Base-by-base conservation (phyloP, 2,329 filamentous ascomycete species). In the Cladosporium sp. region DNA sequence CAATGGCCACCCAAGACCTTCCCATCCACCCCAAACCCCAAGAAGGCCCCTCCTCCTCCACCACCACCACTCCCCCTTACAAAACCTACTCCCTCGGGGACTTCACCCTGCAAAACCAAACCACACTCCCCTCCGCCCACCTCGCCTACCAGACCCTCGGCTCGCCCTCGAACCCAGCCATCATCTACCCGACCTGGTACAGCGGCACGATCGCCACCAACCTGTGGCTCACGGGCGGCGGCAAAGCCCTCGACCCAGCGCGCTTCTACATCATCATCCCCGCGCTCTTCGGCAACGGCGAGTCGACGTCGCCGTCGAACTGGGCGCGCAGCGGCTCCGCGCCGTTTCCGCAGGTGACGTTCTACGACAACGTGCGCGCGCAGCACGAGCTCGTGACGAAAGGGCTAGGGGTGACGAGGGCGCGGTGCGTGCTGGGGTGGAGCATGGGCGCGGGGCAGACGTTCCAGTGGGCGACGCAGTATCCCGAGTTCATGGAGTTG, bases 141-240 rank as follows among this genome's bases (percentile, higher is more conserved):
- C 86, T 94, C 63, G 89, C 90, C 18, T 94, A 91, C 81, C 92
- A 90, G 77, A 91, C 90, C 0, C 89, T 90, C 70, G 91, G 91
- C 23, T 81, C 88, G 65, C 75, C 85, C 0, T 83, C 80, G 0
- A 81, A 79, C 6, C 90, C 90, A 8, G 87, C 87, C 2, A 85
- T 93, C 66, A 84, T 93, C 67, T 93, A 93, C 72, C 91, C 91
- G 2, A 88, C 88, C 2, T 93, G 91, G 91, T 93, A 88, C 75
- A 88, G 86, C 21, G 88, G 88, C 66, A 69, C 83, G 2, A 91
- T 93, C 68, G 80, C 83, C 2, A 88, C 91, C 72, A 93, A 93
- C 67, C 83, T 90, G 74, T 93, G 91, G 91, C 84, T 93, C 12
- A 83, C 91, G 50, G 89, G 89, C 14, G 76, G 84, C 6, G 83